Percentiles rank a stretch among this genome's conserved stretches.
phyloP scores from a whole-genome alignment of 176 grass and related monocot genomes.

The Avena insularis region DNA sequence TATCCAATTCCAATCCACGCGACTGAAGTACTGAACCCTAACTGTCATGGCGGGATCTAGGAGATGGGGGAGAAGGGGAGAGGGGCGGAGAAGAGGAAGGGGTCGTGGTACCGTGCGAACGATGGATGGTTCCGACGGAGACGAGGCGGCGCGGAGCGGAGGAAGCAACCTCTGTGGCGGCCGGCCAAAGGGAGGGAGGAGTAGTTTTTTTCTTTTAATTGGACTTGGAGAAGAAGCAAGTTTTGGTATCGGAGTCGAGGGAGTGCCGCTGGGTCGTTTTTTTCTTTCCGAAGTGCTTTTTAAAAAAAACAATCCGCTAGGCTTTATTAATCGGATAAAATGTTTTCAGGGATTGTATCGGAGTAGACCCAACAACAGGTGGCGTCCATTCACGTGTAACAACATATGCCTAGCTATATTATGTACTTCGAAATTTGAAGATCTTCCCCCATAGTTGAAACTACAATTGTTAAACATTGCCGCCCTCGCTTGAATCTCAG shows the following conservation, averaged over 20 bases:
- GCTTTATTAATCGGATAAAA: no score
- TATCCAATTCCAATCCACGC: neutral
- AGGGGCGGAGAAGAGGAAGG: neutral
- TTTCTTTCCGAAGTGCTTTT: no score
- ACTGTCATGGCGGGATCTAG: neutral
- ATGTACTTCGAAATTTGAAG: no score
- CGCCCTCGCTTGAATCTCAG: no score
- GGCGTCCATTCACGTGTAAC: no score
- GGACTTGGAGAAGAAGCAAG: slow-evolving; percentile 19
- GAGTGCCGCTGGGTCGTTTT: neutral
- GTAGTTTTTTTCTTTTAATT: neutral
- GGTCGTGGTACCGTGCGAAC: neutral
- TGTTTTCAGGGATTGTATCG: no score
- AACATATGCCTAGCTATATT: no score
- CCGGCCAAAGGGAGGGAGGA: neutral
- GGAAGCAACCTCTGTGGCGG: neutral
- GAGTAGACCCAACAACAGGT: no score
- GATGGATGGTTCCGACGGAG: neutral
- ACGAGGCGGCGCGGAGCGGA: neutral
- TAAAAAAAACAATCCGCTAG: no score
- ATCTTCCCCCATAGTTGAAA: no score
- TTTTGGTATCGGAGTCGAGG: neutral
- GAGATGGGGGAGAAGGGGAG: neutral
- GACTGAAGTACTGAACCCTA: neutral
- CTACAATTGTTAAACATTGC: no score